Percentiles rank a stretch among this genome's conserved stretches.
Evolutionary conservation across 2,329 filamentous ascomycete genomes (phyloP).

Genomic region (Botrytis cinerea): DNA sequence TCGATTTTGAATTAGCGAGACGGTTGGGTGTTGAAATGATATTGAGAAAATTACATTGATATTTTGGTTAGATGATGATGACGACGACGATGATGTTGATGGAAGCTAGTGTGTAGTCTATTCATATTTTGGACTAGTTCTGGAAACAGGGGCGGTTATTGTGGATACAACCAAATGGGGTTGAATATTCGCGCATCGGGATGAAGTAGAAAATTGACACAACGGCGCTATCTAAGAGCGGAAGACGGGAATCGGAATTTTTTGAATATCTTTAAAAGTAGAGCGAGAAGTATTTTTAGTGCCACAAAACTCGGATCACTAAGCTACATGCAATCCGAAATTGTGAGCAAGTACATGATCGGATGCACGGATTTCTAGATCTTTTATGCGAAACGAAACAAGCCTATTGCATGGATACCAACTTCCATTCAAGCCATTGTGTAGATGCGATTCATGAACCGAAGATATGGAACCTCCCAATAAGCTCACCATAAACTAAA

Average conservation of each 20-base stretch:
- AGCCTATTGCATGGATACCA: accelerated
- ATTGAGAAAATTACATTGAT: not conserved
- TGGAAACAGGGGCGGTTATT: not conserved
- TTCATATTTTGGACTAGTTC: not conserved
- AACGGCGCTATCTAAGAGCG: not conserved
- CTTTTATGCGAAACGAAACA: accelerated
- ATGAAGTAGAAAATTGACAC: not conserved
- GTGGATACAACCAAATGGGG: not conserved
- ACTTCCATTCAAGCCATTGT: not conserved
- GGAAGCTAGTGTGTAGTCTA: not conserved
- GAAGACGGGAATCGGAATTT: accelerated
- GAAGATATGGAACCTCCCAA: not conserved
- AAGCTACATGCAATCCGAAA: accelerated
- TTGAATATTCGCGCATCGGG: no score
- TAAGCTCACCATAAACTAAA: not conserved
- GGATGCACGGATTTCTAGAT: not conserved
- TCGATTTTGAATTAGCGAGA: not conserved
- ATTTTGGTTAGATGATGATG: not conserved
- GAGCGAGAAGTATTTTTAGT: not conserved
- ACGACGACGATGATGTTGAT: not conserved
- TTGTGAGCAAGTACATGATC: not conserved
- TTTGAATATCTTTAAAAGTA: not conserved
- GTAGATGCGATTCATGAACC: not conserved
- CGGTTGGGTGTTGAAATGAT: not conserved
- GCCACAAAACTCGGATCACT: not conserved